Conservation (phyloP, 257 asterid species). For the Apocynum venetum region DNA sequence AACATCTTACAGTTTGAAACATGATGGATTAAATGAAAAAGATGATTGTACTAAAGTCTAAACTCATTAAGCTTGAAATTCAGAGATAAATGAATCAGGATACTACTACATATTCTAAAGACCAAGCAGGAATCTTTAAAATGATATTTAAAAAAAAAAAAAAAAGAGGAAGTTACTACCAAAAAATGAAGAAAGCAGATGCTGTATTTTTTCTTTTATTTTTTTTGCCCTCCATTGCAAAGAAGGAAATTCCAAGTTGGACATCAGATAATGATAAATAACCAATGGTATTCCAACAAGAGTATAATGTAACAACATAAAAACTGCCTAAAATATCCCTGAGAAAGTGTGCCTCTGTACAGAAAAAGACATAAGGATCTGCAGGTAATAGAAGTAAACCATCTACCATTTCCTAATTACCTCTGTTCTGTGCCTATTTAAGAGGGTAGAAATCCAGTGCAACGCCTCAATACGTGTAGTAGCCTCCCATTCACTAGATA, state of each 20-base stretch:
- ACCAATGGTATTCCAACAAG: background rate
- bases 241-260: background rate
- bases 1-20: slow-evolving; percentile 4
- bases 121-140: background rate
- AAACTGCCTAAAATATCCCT: background rate
- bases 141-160: no score
- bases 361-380: background rate
- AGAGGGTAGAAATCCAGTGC: slow-evolving; percentile 80
- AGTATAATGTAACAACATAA: background rate
- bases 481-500: slow-evolving; percentile 95
- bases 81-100: background rate
- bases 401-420: slow-evolving; percentile 29
- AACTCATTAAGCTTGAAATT: slow-evolving; percentile 9
- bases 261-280: background rate
- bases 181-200: background rate
- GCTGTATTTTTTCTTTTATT: no score
- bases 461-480: slow-evolving; percentile 96
- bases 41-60: background rate
- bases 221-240: background rate
- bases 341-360: background rate
- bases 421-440: slow-evolving; percentile 71
- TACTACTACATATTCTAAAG: background rate
- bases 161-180: background rate
- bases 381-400: background rate
- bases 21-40: background rate